Conservation (phyloP, 106 monocot species). For the Triglochin maritima region DNA sequence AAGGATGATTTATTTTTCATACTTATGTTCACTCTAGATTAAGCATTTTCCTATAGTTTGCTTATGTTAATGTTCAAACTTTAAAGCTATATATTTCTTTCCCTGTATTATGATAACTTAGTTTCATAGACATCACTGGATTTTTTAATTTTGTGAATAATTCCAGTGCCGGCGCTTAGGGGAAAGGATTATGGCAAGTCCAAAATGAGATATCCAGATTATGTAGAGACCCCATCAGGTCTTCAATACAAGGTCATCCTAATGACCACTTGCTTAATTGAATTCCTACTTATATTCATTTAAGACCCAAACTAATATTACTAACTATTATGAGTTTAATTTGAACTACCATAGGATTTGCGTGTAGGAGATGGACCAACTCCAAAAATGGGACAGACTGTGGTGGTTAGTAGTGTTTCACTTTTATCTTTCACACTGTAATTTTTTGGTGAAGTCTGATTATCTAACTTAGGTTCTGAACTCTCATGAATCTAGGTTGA, state of each 20-base stretch:
- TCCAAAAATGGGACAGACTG: slow-evolving; percentile 67
- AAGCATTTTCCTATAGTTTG: background rate
- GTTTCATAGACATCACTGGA: background rate
- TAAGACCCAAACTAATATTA: background rate
- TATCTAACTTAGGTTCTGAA: slow-evolving; percentile 30
- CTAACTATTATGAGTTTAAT: background rate
- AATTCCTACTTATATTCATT: background rate
- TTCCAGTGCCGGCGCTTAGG: slow-evolving; percentile 85
- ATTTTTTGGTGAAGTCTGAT: background rate
- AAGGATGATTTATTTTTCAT: background rate
- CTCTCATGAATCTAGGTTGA: slow-evolving; percentile 71
- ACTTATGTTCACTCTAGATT: background rate
- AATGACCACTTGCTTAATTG: background rate
- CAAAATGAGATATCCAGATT: slow-evolving; percentile 92
- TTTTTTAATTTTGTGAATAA: background rate
- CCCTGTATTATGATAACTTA: background rate
- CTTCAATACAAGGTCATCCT: slow-evolving; percentile 86
- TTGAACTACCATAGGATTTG: slow-evolving; percentile 52
- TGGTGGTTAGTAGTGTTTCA: slow-evolving; percentile 57
- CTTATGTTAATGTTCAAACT: background rate
- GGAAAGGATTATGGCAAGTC: slow-evolving; percentile 99
- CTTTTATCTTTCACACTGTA: background rate
- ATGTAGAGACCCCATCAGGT: slow-evolving; percentile 82
- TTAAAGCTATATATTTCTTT: background rate
- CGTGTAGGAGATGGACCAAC: slow-evolving; percentile 67